Conservation (phyloP, 1,284 basidiomycete species). For the Tilletia setariae region DNA sequence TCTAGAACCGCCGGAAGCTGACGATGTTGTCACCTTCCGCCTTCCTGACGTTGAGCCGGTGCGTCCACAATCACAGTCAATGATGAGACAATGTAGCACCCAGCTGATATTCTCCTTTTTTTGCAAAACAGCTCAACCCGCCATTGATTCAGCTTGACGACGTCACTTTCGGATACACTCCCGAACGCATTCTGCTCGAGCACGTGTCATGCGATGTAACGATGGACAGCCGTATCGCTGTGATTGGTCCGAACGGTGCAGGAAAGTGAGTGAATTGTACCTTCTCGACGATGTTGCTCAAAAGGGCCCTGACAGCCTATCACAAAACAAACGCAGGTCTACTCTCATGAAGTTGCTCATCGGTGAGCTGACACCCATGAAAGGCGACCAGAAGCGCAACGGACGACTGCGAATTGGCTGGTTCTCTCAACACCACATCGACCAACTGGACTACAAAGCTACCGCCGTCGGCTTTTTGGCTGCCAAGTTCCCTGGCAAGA, state of each 20-base stretch:
- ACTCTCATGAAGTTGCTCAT: slow-evolving; percentile 95
- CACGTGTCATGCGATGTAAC: slow-evolving; percentile 76
- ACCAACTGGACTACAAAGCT: slow-evolving; percentile 79
- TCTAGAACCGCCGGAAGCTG: slow-evolving; percentile 78
- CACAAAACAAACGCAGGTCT: too few species aligned
- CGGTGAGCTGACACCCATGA: slow-evolving; percentile 75
- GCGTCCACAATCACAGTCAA: neutral
- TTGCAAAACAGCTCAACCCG: slow-evolving; percentile 74
- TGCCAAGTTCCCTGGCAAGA: slow-evolving; percentile 85
- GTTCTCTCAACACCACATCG: slow-evolving; percentile 83
- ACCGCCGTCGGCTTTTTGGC: slow-evolving; percentile 89
- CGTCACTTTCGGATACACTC: slow-evolving; percentile 83
- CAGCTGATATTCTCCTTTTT: slow-evolving; percentile 63
- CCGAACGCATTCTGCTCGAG: slow-evolving; percentile 75
- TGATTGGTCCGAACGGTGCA: slow-evolving; percentile 50
- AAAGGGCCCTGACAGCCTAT: too few species aligned
- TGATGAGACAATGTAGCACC: slow-evolving; percentile 18
- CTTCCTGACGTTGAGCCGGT: slow-evolving; percentile 44
- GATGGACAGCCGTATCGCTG: slow-evolving; percentile 44
- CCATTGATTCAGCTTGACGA: slow-evolving; percentile 91
- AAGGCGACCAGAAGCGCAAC: slow-evolving; percentile 83
- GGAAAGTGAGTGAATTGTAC: slow-evolving; percentile 30
- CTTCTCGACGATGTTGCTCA: too few species aligned
- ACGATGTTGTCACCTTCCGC: slow-evolving; percentile 71
- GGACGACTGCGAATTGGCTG: slow-evolving; percentile 68